phyloP scores from a whole-genome alignment of 495 filamentous ascomycete species.

The Pseudomonodictys pantanalensis region DNA sequence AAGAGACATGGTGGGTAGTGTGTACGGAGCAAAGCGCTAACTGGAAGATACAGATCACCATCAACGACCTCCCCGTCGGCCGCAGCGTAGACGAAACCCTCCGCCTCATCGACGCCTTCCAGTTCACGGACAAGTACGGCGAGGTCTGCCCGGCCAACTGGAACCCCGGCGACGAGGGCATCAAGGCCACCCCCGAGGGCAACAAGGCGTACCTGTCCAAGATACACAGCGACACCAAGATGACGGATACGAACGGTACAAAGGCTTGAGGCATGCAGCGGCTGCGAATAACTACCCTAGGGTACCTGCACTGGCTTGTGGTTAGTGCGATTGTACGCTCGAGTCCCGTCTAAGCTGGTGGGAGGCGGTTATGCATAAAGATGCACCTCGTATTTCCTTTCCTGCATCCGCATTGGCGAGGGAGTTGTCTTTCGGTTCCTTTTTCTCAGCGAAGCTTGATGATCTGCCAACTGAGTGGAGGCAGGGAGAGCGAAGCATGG shows the following conservation, averaged over 20 bases:
- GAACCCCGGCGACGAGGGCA: slow-evolving; percentile 52
- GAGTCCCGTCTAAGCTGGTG: too few relatives aligned
- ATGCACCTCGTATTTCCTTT: too few relatives aligned
- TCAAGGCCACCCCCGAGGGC: slow-evolving; percentile 45
- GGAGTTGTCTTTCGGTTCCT: too few relatives aligned
- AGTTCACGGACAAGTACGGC: slow-evolving; percentile 60
- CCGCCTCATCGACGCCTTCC: slow-evolving; percentile 58
- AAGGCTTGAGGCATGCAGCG: not conserved
- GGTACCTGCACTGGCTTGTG: too few relatives aligned
- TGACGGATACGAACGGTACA: slow-evolving; percentile 24
- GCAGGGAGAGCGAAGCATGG: too few relatives aligned
- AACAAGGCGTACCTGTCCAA: slow-evolving; percentile 38
- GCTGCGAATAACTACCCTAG: too few relatives aligned
- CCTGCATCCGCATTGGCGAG: slow-evolving; percentile 1
- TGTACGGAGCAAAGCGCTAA: too few relatives aligned
- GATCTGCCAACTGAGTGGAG: too few relatives aligned
- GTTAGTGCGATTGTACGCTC: too few relatives aligned
- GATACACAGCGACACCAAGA: slow-evolving; percentile 24
- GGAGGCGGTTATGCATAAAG: too few relatives aligned
- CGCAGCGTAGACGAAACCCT: slow-evolving; percentile 58
- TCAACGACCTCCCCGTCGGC: slow-evolving; percentile 59
- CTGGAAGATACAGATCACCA: slow-evolving; percentile 48
- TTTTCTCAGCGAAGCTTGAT: too few relatives aligned
- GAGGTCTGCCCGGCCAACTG: slow-evolving; percentile 57
- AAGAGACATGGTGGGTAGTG: too few relatives aligned